Percentiles rank a stretch among this genome's conserved stretches.
These are phyloP conservation scores for Ceratocystis eucalypticola DNA, from an alignment of 2,329 filamentous ascomycete genomes.

Conservation along the genomic window DNA sequence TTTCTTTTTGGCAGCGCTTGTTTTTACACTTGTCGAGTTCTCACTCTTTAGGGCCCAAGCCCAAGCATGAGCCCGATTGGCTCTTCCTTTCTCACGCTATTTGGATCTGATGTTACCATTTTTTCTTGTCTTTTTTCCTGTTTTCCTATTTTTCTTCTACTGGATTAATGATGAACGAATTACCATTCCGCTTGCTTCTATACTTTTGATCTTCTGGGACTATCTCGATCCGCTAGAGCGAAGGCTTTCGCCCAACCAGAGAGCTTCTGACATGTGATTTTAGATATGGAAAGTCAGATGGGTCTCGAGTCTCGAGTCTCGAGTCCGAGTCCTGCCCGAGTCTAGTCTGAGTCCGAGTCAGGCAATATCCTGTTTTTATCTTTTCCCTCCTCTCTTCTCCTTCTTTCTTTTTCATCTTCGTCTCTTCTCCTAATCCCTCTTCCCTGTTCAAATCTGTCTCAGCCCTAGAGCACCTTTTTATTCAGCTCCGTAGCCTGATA, in stretches of 20 bases:
- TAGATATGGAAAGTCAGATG: background rate
- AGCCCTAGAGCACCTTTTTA: background rate
- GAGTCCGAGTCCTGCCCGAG: background rate
- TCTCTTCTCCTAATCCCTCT: background rate
- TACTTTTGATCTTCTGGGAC: too few species aligned
- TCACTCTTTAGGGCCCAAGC: background rate
- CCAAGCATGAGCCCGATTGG: too few species aligned
- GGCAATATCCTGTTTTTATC: background rate
- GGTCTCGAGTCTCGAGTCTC: background rate
- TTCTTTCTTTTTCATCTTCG: background rate
- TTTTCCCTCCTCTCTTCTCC: background rate
- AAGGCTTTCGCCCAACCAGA: too few species aligned
- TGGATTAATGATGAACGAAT: background rate
- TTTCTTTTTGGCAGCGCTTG: background rate
- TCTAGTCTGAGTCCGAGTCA: background rate
- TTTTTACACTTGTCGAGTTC: constrained; percentile 4
- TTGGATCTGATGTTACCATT: background rate
- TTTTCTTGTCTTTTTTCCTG: background rate
- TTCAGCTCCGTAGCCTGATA: background rate
- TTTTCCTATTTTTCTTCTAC: background rate
- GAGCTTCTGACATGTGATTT: background rate
- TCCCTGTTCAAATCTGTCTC: background rate
- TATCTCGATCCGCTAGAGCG: too few species aligned
- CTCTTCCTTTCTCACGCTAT: too few species aligned
- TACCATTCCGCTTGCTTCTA: too few species aligned